These are phyloP conservation scores for Exobasidium cylindrosporum DNA, from an alignment of 1,284 basidiomycete genomes.

Conservation along the genomic window DNA sequence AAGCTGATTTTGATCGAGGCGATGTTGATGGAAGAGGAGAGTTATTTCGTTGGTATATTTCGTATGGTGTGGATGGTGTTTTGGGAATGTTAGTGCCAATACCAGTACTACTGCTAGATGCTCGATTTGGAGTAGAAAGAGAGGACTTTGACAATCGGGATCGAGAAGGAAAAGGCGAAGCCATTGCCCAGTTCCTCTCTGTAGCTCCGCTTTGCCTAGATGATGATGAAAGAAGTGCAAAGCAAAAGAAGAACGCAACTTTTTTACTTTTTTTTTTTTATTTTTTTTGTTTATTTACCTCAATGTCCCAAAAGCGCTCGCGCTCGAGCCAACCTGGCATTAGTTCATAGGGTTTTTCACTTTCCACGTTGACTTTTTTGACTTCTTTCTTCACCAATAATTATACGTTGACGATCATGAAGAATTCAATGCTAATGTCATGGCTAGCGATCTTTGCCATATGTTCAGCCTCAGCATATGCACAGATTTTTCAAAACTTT, in stretches of 20 bases:
- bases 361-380: not conserved
- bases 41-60: slow-evolving; percentile 7
- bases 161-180: slow-evolving; percentile 5
- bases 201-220: too few species aligned
- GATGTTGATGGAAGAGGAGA: not conserved
- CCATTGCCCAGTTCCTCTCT: not conserved
- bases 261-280: too few species aligned
- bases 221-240: too few species aligned
- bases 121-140: slow-evolving; percentile 1
- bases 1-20: not conserved
- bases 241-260: too few species aligned
- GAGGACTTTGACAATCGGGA: not conserved
- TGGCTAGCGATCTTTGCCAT: not conserved
- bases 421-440: not conserved
- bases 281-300: not conserved
- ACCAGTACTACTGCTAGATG: not conserved
- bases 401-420: not conserved
- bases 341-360: not conserved
- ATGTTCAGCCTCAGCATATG: slow-evolving; percentile 1
- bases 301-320: not conserved
- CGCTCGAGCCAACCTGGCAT: slow-evolving; percentile 5
- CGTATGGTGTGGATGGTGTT: slow-evolving; percentile 12
- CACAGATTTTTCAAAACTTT: slow-evolving; percentile 43
- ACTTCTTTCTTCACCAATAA: not conserved
- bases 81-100: not conserved